Evolutionary conservation across 116 monocot species (phyloP).

Genomic region (Thalassia testudinum): DNA sequence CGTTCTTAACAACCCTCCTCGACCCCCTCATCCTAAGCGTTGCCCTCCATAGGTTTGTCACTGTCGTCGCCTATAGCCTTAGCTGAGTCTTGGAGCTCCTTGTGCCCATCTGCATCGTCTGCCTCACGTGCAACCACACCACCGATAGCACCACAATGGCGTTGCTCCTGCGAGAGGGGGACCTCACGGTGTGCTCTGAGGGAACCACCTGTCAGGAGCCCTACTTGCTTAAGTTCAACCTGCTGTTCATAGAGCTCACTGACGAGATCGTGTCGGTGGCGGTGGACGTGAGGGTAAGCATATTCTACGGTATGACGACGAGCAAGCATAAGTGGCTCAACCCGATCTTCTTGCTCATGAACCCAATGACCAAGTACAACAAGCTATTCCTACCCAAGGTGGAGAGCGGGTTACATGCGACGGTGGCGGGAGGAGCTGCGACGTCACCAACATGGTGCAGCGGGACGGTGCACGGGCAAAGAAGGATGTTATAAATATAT

Average conservation of each 20-base stretch:
- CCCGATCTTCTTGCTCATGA: constrained; percentile 23
- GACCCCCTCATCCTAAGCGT: constrained; percentile 38
- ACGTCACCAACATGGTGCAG: constrained; percentile 1
- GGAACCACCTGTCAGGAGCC: constrained; percentile 51
- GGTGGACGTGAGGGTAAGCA: too few species aligned
- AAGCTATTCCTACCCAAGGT: constrained; percentile 19
- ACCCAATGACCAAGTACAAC: constrained; percentile 24
- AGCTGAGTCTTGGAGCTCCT: constrained; percentile 45
- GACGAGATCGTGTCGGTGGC: constrained; percentile 12
- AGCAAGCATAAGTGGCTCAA: constrained; percentile 56
- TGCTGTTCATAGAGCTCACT: constrained; percentile 22
- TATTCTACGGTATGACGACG: constrained; percentile 61
- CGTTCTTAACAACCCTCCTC: too few species aligned
- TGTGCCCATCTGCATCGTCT: constrained; percentile 34
- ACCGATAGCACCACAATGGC: constrained; percentile 29
- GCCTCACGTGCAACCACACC: constrained; percentile 26
- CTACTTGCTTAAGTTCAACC: constrained; percentile 23
- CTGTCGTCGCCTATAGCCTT: constrained; percentile 47
- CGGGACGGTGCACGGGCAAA: too few species aligned
- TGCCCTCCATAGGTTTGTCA: constrained; percentile 35
- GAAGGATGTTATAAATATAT: too few species aligned
- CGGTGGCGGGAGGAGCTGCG: not conserved
- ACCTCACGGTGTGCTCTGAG: constrained; percentile 25
- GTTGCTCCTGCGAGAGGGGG: constrained; percentile 25
- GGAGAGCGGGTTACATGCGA: not conserved